Evolutionary conservation across 2,329 filamentous ascomycete genomes (phyloP), one percentile per base, ranked within the genome.

Genomic region (Fusarium armeniacum): DNA sequence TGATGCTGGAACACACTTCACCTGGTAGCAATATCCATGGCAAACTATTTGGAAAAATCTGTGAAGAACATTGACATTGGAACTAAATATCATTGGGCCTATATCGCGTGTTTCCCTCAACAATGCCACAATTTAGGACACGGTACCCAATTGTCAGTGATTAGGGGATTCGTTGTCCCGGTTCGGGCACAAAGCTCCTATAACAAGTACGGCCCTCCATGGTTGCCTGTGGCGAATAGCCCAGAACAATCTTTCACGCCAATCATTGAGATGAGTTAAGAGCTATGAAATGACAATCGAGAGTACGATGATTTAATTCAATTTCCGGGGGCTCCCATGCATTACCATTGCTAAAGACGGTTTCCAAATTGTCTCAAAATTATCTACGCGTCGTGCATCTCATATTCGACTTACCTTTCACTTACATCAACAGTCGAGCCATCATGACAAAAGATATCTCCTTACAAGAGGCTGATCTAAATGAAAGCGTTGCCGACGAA

Each of bases 141-240:
- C 5, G 32, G 10, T 7, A 30, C 18, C 18, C n/a, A 16, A 28
- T 13, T 5, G 13, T 20, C 10, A n/a, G 41, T 44, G 22, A 33
- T 12, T 22, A 15, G 28, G 51, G 18, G 33, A 44, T 47, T 41
- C 15, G n/a, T 33, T 30, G 22, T 20, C 44, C 20, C 26, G 6
- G 47, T 18, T 35, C 51, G 26, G 47, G 45, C 52, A n/a, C 44
- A 61, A 65, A 35, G 33, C 60, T 57, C 60, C 56, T 63, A 10
- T n/a, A 40, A 22, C n/a, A 40, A 22, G n/a, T 40, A 15, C 11
- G n/a, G 24, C 30, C 33, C 46, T 41, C 36, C 20, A 38, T 40
- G 50, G 51, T 26, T 51, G 20, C 35, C 45, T 61, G 62, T 70
- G 67, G 67, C 62, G 51, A 70, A 68, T 54, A 44, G 26, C 36